phyloP scores from a whole-genome alignment of 2,329 filamentous ascomycete genomes.

The Graphium sp. region DNA sequence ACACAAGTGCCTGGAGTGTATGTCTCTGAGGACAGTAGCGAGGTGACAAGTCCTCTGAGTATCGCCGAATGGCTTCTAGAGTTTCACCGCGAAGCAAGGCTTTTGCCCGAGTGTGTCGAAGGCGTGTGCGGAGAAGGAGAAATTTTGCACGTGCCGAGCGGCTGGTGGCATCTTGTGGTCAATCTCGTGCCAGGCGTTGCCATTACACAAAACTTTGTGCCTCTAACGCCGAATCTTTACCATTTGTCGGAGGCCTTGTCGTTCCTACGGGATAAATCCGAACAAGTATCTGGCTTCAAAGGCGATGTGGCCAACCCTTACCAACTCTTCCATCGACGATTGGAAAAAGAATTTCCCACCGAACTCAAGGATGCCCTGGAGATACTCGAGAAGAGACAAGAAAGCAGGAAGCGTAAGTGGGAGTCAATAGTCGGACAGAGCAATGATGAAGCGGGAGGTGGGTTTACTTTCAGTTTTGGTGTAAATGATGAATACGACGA shows the following conservation, averaged over 20 bases:
- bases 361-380: constrained; percentile 48
- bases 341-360: constrained; percentile 46
- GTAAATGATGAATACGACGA: constrained; percentile 18
- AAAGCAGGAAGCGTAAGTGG: constrained; percentile 70
- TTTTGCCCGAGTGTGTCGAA: constrained; percentile 62
- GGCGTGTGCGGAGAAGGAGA: constrained; percentile 74
- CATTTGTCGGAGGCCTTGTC: constrained; percentile 60
- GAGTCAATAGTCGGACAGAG: constrained; percentile 46
- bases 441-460: constrained; percentile 15
- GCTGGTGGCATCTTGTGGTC: constrained; percentile 94
- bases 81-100: constrained; percentile 72
- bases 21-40: constrained; percentile 74
- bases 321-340: constrained; percentile 53
- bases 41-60: constrained; percentile 84
- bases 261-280: constrained; percentile 66
- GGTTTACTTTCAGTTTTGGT: constrained; percentile 40
- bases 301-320: constrained; percentile 57
- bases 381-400: constrained; percentile 42
- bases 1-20: constrained; percentile 75
- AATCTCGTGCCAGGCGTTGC: constrained; percentile 76
- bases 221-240: constrained; percentile 30
- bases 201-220: constrained; percentile 91
- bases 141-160: constrained; percentile 79
- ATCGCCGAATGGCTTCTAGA: constrained; percentile 93
- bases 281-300: constrained; percentile 77